These are phyloP conservation scores for Sporisorium graminicola DNA, from an alignment of 1,284 basidiomycete species.

Conservation along the genomic window DNA sequence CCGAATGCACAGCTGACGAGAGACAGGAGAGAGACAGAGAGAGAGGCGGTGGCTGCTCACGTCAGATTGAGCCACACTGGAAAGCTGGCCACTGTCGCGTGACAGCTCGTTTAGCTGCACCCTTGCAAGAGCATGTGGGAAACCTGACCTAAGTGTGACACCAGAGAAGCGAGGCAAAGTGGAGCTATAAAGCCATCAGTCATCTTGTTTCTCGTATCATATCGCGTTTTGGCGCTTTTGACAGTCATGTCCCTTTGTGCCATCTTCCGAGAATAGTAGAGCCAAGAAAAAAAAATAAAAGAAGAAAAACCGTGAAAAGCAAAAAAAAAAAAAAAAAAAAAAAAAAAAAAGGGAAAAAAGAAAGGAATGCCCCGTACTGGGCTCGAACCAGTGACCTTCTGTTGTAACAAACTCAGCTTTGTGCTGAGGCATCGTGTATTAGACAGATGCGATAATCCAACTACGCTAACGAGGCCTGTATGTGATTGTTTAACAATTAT, in stretches of 20 bases:
- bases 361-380: conserved; percentile 49
- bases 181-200: conserved; percentile 12
- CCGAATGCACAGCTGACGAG: not conserved
- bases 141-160: not conserved
- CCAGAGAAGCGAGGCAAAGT: not conserved
- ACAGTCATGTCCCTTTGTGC: conserved; percentile 5
- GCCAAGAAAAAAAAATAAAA: not conserved
- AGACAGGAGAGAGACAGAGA: too few species aligned
- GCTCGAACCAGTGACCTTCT: conserved; percentile 58
- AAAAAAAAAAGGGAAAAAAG: not conserved
- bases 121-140: not conserved
- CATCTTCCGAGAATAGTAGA: not conserved
- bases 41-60: conserved; percentile 16
- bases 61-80: conserved; percentile 12
- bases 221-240: not conserved
- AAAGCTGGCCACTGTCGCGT: conserved; percentile 12
- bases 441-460: conserved; percentile 55
- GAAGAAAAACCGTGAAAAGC: not conserved
- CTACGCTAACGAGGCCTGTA: conserved; percentile 49
- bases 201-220: not conserved
- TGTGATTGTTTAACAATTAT: too few species aligned
- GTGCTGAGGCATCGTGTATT: conserved; percentile 49
- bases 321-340: conserved; percentile 1
- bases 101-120: conserved; percentile 2
- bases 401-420: conserved; percentile 32